Conservation (phyloP, 768 basidiomycete species). For the Strobilomyces dryophilus region DNA sequence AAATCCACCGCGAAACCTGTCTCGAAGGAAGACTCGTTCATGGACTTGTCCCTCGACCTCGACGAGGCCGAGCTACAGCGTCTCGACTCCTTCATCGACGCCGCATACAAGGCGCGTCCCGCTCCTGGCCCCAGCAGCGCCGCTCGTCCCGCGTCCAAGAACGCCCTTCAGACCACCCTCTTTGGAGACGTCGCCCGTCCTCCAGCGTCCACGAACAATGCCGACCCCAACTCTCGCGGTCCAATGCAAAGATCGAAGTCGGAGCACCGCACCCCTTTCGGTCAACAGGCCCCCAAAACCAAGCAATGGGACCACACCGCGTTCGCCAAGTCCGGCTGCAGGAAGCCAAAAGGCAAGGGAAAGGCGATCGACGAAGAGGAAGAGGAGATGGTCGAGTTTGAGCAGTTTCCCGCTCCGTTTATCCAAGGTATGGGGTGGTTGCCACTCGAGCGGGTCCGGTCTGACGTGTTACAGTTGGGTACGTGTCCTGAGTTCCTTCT, state of each 20-base stretch:
- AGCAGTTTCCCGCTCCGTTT: conserved; percentile 82
- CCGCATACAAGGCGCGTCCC: conserved; percentile 38
- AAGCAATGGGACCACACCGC: conserved; percentile 92
- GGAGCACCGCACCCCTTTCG: conserved; percentile 38
- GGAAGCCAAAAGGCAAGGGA: conserved; percentile 51
- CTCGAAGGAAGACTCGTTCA: conserved; percentile 40
- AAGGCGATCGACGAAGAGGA: conserved; percentile 50
- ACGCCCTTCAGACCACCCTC: conserved; percentile 60
- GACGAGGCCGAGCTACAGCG: conserved; percentile 51
- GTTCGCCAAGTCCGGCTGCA: conserved; percentile 78
- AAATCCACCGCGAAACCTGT: conserved; percentile 9
- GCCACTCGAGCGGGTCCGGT: neutral
- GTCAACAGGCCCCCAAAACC: conserved; percentile 55
- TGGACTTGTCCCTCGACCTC: conserved; percentile 54
- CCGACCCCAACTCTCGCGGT: conserved; percentile 25
- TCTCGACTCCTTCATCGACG: conserved; percentile 51
- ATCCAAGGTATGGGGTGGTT: conserved; percentile 49
- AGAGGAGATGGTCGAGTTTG: conserved; percentile 66
- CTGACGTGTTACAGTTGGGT: conserved; percentile 46
- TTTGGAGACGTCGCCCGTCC: conserved; percentile 54
- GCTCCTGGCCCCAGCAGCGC: conserved; percentile 32
- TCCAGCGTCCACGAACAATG: conserved; percentile 29
- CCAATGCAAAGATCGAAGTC: conserved; percentile 43
- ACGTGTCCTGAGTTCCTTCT: conserved; percentile 24
- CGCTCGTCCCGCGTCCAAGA: conserved; percentile 27